Conservation (phyloP, 768 basidiomycete genomes). For the Leccinum longicurvipes region DNA sequence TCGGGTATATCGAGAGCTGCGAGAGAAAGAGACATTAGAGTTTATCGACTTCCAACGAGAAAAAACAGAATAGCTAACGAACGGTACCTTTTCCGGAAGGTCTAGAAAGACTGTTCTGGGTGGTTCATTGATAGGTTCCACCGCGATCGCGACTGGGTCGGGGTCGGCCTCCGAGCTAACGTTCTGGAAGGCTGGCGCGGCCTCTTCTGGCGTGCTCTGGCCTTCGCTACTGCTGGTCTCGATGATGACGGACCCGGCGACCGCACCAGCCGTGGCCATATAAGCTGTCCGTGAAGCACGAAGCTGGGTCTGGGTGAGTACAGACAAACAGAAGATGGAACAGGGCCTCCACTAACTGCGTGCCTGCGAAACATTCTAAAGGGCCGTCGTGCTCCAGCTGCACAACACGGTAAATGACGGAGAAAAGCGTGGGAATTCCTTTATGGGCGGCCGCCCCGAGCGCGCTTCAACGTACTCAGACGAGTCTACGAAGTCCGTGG, state of each 20-base stretch:
- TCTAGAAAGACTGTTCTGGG: conserved; percentile 11
- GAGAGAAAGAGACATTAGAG: neutral
- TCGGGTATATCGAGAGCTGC: conserved; percentile 86
- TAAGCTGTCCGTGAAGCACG: conserved; percentile 25
- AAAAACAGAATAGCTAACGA: neutral
- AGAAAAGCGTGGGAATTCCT: conserved; percentile 17
- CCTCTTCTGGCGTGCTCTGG: conserved; percentile 1
- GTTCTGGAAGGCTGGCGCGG: neutral
- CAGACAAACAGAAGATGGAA: neutral
- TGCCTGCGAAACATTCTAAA: conserved; percentile 25
- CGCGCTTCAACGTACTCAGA: neutral
- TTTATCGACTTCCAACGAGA: neutral
- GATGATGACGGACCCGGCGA: conserved; percentile 11
- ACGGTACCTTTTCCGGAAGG: conserved; percentile 27
- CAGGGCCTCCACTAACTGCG: conserved; percentile 12
- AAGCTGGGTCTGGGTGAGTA: conserved; percentile 11
- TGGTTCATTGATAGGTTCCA: conserved; percentile 8
- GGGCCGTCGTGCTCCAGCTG: conserved; percentile 2
- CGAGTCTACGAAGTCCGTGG: neutral
- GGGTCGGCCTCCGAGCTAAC: neutral
- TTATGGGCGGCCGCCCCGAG: too few species aligned
- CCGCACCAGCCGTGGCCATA: conserved; percentile 15
- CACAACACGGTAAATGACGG: conserved; percentile 7
- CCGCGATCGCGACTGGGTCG: neutral
- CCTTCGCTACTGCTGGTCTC: conserved; percentile 12